A percentile compares a stretch with the other conserved stretches of the same genome.
Conservation (phyloP, 306 rosid species). For the Crotalaria pallida region DNA sequence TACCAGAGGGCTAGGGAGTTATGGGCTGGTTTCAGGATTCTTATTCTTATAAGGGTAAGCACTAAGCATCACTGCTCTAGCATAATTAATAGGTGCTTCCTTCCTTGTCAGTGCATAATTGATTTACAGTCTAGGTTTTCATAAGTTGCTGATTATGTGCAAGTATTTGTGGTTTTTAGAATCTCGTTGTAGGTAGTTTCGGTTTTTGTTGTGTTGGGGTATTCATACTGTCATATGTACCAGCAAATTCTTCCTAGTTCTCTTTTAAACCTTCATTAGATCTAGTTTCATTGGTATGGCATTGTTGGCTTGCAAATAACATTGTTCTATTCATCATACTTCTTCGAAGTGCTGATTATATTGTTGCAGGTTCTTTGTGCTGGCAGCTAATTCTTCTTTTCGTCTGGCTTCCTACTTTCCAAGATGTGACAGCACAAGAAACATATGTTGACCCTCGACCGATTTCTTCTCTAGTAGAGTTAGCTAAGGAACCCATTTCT, state of each 20-base stretch:
- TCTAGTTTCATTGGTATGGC: background rate
- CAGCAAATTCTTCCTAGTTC: background rate
- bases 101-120: background rate
- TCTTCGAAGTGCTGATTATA: constrained; percentile 24
- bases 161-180: background rate
- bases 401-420: constrained; percentile 63
- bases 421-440: constrained; percentile 52
- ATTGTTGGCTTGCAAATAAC: background rate
- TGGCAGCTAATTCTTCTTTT: constrained; percentile 52
- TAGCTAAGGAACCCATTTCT: constrained; percentile 59
- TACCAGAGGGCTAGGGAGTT: constrained; percentile 66
- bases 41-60: constrained; percentile 47
- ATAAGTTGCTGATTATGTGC: background rate
- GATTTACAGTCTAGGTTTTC: background rate
- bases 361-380: constrained; percentile 71
- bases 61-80: background rate
- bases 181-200: background rate
- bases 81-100: constrained; percentile 2
- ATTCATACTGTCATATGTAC: background rate
- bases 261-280: background rate
- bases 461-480: constrained; percentile 39
- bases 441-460: constrained; percentile 29
- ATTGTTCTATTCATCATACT: background rate
- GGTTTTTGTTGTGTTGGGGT: background rate
- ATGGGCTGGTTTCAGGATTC: constrained; percentile 60